These are phyloP conservation scores for Neonectria neomacrospora DNA, from an alignment of 2,329 filamentous ascomycete genomes.

Conservation along the genomic window DNA sequence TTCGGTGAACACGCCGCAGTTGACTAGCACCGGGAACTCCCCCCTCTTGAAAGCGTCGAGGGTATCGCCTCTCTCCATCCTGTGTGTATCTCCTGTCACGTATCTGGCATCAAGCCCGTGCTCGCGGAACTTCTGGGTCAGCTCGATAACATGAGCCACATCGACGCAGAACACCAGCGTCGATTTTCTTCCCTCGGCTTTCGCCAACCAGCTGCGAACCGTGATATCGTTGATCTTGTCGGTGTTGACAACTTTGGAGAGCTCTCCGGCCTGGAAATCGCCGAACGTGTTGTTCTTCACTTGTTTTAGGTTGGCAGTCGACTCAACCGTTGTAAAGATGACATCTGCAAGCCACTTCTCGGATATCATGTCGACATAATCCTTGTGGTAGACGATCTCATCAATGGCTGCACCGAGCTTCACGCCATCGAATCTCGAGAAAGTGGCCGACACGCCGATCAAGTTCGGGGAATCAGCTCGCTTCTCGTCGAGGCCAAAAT, in stretches of 20 bases:
- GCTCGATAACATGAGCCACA: constrained; percentile 78
- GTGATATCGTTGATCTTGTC: constrained; percentile 83
- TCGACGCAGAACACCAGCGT: constrained; percentile 97
- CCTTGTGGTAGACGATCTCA: constrained; percentile 94
- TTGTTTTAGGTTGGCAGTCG: constrained; percentile 80
- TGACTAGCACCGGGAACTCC: constrained; percentile 88
- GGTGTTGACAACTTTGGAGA: constrained; percentile 87
- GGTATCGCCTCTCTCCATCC: constrained; percentile 72
- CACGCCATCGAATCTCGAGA: constrained; percentile 83
- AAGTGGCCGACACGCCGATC: constrained; percentile 88
- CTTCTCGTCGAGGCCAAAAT: constrained; percentile 76
- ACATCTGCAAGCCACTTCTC: constrained; percentile 93
- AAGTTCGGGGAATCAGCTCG: constrained; percentile 66
- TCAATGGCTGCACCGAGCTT: constrained; percentile 87
- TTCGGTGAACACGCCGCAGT: constrained; percentile 97
- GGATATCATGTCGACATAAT: constrained; percentile 75
- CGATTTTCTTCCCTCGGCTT: constrained; percentile 78
- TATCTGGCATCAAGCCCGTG: constrained; percentile 85
- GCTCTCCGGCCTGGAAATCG: constrained; percentile 82
- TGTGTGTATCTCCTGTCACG: constrained; percentile 84
- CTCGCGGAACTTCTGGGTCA: constrained; percentile 80
- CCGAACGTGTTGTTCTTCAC: constrained; percentile 71
- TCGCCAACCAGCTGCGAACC: constrained; percentile 85
- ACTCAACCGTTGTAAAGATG: constrained; percentile 92
- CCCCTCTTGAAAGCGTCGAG: constrained; percentile 80